These are phyloP conservation scores for Cyberlindnera lachancei DNA, from an alignment of 805 yeast genomes.

Conservation along the genomic window DNA sequence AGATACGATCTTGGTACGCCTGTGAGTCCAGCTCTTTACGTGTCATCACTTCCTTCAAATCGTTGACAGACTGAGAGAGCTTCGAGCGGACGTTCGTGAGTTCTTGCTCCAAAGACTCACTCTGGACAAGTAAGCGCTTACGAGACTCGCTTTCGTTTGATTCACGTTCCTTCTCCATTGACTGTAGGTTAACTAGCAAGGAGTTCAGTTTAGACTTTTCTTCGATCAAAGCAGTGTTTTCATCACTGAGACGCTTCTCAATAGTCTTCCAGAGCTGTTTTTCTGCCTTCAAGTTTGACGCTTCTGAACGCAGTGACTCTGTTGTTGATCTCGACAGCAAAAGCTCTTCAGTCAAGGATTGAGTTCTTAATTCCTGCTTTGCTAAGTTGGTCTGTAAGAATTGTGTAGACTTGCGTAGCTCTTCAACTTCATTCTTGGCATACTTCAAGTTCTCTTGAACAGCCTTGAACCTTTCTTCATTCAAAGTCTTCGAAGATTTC, in stretches of 20 bases:
- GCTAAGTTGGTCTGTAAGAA: conserved; percentile 35
- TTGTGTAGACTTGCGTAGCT: conserved; percentile 32
- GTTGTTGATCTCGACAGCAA: conserved; percentile 41
- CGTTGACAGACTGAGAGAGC: conserved; percentile 40
- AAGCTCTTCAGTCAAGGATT: conserved; percentile 45
- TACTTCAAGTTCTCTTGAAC: conserved; percentile 32
- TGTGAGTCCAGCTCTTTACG: conserved; percentile 52
- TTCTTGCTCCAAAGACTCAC: conserved; percentile 42
- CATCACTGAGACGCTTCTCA: conserved; percentile 44
- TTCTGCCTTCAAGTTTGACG: conserved; percentile 47
- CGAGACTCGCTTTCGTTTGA: conserved; percentile 40
- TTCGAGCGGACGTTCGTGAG: conserved; percentile 36
- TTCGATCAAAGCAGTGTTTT: conserved; percentile 41
- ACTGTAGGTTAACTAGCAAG: conserved; percentile 52
- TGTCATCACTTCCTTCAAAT: conserved; percentile 42
- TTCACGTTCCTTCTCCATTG: conserved; percentile 56
- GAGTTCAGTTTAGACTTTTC: conserved; percentile 56
- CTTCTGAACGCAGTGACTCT: conserved; percentile 36
- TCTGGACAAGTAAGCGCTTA: conserved; percentile 38
- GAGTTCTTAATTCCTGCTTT: conserved; percentile 42
- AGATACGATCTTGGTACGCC: conserved; percentile 53
- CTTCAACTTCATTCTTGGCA: conserved; percentile 37
- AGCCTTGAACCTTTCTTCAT: conserved; percentile 42
- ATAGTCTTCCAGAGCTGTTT: conserved; percentile 40
- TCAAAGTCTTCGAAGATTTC: conserved; percentile 44